phyloP scores from a whole-genome alignment of 305 asterid genomes.

The Fraxinus xanthoxyloides region DNA sequence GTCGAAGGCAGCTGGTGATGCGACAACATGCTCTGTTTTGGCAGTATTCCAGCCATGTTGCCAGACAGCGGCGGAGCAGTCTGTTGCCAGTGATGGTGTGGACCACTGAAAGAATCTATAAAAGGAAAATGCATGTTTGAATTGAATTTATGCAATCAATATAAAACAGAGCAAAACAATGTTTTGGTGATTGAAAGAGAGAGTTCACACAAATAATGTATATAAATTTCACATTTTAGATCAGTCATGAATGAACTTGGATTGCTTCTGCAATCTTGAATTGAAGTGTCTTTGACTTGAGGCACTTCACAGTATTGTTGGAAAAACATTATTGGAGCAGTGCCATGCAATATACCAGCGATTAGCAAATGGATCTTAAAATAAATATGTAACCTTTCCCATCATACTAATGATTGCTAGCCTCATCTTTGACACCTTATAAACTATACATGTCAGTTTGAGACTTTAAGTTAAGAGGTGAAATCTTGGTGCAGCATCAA shows the following conservation, averaged over 20 bases:
- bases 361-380: not conserved
- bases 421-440: not conserved
- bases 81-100: conserved; percentile 35
- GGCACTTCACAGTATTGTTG: not conserved
- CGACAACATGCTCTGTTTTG: conserved; percentile 28
- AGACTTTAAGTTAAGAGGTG: not conserved
- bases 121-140: conserved; percentile 20
- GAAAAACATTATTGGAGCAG: not conserved
- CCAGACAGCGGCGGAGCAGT: conserved; percentile 29
- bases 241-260: not conserved
- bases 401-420: not conserved
- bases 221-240: not conserved
- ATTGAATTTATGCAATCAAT: conserved; percentile 1
- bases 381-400: not conserved
- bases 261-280: not conserved
- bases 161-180: conserved; percentile 8
- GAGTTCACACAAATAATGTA: not conserved
- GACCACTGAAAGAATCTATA: conserved; percentile 37
- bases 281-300: conserved; percentile 8
- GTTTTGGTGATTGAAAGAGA: not conserved
- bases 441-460: not conserved
- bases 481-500: conserved; percentile 3
- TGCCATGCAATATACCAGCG: not conserved
- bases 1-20: conserved; percentile 39
- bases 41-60: conserved; percentile 25